Evolutionary conservation across 129 eudicot species (phyloP).

Genomic region (Scalesia atractyloides): DNA sequence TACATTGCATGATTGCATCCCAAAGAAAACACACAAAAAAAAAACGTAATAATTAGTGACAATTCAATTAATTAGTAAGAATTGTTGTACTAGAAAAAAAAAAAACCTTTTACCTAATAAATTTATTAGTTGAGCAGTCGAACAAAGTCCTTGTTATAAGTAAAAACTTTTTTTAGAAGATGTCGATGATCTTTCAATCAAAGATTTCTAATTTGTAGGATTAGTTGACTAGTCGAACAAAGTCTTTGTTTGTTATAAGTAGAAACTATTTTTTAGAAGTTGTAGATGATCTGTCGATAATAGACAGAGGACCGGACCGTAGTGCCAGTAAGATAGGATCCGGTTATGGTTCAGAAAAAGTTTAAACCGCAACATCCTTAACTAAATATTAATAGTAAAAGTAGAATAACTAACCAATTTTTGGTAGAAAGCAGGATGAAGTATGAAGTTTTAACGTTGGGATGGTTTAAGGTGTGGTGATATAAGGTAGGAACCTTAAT

Average conservation of each 20-base stretch:
- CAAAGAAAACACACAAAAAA: neutral
- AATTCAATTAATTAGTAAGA: neutral
- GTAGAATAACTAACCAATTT: constrained; percentile 25
- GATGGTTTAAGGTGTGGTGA: neutral
- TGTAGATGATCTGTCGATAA: too few relatives aligned
- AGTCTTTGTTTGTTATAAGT: too few relatives aligned
- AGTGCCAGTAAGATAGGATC: neutral
- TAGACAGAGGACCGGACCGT: neutral
- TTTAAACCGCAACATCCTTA: neutral
- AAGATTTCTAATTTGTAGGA: neutral
- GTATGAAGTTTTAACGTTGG: constrained; percentile 9
- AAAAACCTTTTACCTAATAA: too few relatives aligned
- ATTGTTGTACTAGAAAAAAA: too few relatives aligned
- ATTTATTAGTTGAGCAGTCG: neutral
- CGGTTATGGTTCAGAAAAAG: neutral
- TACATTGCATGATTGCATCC: constrained; percentile 1
- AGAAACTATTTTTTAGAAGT: too few relatives aligned
- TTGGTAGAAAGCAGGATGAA: neutral
- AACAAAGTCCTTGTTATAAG: neutral
- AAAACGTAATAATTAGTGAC: constrained; percentile 10
- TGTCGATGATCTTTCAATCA: neutral
- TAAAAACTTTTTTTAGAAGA: too few relatives aligned
- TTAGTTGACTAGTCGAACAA: too few relatives aligned
- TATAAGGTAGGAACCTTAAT: constrained; percentile 10
- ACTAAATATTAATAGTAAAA: neutral